Evolutionary conservation across 192 early-diverging fungal genomes (phyloP), one percentile per base, ranked within the genome.

Genomic region (Spizellomyces sp.): DNA sequence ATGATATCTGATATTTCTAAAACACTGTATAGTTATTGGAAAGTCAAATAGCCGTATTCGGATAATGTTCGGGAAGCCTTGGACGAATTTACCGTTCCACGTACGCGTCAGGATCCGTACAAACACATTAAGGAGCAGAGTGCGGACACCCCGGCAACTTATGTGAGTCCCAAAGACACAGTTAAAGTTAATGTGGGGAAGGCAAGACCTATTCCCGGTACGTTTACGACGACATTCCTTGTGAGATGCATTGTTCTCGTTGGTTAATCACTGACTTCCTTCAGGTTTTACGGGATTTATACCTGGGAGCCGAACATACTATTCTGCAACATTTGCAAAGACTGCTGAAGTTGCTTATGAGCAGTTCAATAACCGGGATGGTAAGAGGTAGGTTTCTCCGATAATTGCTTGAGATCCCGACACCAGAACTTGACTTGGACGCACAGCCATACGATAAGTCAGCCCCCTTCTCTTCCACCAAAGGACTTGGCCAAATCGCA

Each of bases 211-310:
- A 83, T 83, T 67, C 82, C 82, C 52, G 79, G 79, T 77, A 65
- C 15, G 14, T 42, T 54, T 54, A 36, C 27, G 27, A 36, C 0
- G 27, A 36, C 27, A 2, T 36, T 36, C 1, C 27, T 36, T 36
- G 27, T 36, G 27, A 0, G 27, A 36, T 36, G 27, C 27, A 36
- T 36, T 36, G 27, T 36, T 36, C 27, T 36, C 27, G 27, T 36
- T 36, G 27, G 27, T 36, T 36, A 36, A 12, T 36, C 27, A 36
- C 0, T 36, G 27, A 36, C 3, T 36, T 2, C 27, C 9, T 41
- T 21, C 62, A 73, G 83, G 83, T 22, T 85, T 85, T 69, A 85
- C 84, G 22, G 84, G 84, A 36, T 85, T 85, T 64, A 83, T 85
- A 58, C 84, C 84, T 2, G 81, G 84, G 17, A 77, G 72, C 54